Conservation (phyloP, 2,329 filamentous ascomycete genomes). For the Monosporascus sp. region DNA sequence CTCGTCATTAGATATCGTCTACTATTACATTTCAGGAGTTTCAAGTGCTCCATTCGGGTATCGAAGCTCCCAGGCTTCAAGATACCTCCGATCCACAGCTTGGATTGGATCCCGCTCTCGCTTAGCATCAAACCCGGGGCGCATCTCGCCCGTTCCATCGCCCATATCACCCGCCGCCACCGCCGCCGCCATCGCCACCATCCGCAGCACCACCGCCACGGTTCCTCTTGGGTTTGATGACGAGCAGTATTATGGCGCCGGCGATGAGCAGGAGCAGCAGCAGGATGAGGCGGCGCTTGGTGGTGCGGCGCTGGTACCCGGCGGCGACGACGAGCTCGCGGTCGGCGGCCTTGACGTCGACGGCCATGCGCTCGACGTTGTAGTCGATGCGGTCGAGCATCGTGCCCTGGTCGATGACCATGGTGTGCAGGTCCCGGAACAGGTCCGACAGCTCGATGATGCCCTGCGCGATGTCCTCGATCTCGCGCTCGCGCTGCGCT, state of each 20-base stretch:
- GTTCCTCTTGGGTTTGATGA: conserved; percentile 68
- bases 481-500: conserved; percentile 88
- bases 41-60: background rate
- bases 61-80: background rate
- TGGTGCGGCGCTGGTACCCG: conserved; percentile 80
- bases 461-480: conserved; percentile 95
- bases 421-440: conserved; percentile 90
- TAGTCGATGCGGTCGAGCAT: conserved; percentile 95
- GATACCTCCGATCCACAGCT: background rate
- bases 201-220: conserved; percentile 7
- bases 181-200: conserved; percentile 4
- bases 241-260: conserved; percentile 78
- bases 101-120: background rate
- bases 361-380: conserved; percentile 93
- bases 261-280: conserved; percentile 79
- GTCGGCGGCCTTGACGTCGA: conserved; percentile 86
- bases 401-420: conserved; percentile 90
- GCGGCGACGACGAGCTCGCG: conserved; percentile 87
- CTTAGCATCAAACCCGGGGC: background rate
- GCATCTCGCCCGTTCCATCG: background rate
- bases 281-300: conserved; percentile 89
- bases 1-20: too few species aligned
- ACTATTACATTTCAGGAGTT: too few species aligned
- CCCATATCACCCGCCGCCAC: background rate
- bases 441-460: conserved; percentile 97